These are phyloP conservation scores for Ailanthus altissimus DNA, from an alignment of 345 rosid species.

Conservation along the genomic window DNA sequence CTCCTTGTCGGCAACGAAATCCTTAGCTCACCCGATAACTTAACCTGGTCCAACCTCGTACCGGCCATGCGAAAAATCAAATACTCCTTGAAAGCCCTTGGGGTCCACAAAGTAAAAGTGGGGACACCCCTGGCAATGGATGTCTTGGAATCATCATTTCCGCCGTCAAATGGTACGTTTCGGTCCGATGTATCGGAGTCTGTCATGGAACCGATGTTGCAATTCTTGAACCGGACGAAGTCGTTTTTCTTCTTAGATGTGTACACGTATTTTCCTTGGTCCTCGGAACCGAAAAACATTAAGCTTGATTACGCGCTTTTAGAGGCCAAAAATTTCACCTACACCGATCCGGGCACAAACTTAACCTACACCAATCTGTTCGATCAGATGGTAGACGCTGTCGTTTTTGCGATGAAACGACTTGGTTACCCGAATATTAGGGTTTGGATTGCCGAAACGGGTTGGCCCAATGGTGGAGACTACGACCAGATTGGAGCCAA, in stretches of 20 bases:
- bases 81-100: constrained; percentile 43
- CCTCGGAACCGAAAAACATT: constrained; percentile 47
- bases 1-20: constrained; percentile 89
- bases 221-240: constrained; percentile 81
- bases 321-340: constrained; percentile 49
- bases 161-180: constrained; percentile 85
- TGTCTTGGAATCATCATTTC: constrained; percentile 68
- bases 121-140: constrained; percentile 75
- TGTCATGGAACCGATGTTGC: constrained; percentile 73
- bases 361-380: constrained; percentile 76
- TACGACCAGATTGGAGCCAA: constrained; percentile 89
- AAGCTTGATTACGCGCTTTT: constrained; percentile 71
- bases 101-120: constrained; percentile 63
- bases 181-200: constrained; percentile 58
- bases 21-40: constrained; percentile 44
- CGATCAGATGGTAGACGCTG: constrained; percentile 89
- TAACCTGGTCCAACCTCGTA: constrained; percentile 58
- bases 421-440: constrained; percentile 72
- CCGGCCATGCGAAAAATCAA: constrained; percentile 82
- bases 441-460: constrained; percentile 91
- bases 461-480: constrained; percentile 96
- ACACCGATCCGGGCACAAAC: constrained; percentile 64
- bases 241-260: constrained; percentile 82
- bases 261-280: constrained; percentile 87
- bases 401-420: constrained; percentile 72